A percentile compares a stretch with the other conserved stretches of the same genome.
phyloP scores from a whole-genome alignment of 108 stramenopile species.

The Skeletonema marinoi region DNA sequence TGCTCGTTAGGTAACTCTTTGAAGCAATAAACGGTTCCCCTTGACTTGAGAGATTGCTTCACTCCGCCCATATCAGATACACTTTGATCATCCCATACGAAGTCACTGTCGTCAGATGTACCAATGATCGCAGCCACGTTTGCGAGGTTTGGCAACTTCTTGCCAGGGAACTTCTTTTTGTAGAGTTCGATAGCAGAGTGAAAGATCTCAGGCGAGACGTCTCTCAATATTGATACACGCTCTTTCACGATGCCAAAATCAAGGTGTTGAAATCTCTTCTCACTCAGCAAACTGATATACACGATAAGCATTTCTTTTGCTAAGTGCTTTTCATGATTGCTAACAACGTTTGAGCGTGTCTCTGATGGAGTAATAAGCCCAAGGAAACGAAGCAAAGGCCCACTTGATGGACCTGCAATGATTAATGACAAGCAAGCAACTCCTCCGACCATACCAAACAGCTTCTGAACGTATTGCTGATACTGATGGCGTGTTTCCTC shows the following conservation, averaged over 20 bases:
- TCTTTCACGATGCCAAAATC: constrained; percentile 30
- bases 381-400: constrained; percentile 5
- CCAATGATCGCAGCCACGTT: background rate
- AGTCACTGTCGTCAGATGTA: background rate
- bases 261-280: constrained; percentile 11
- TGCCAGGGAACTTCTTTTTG: constrained; percentile 8
- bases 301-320: constrained; percentile 4
- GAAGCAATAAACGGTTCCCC: background rate
- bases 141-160: background rate
- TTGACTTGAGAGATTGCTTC: background rate
- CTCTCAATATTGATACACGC: constrained; percentile 23
- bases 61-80: background rate
- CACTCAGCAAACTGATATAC: constrained; percentile 9
- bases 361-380: constrained; percentile 2
- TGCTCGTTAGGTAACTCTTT: background rate
- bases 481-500: background rate
- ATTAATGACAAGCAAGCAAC: constrained; percentile 11
- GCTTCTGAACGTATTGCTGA: constrained; percentile 1
- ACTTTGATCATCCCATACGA: background rate
- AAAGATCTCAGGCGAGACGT: constrained; percentile 22
- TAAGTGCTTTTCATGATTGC: background rate
- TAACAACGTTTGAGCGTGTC: constrained; percentile 1
- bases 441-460: constrained; percentile 15
- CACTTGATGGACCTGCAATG: constrained; percentile 3
- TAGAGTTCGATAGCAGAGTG: constrained; percentile 11